These are phyloP conservation scores for Boletus semigastroideus DNA, from an alignment of 1,284 basidiomycete species.

Conservation along the genomic window DNA sequence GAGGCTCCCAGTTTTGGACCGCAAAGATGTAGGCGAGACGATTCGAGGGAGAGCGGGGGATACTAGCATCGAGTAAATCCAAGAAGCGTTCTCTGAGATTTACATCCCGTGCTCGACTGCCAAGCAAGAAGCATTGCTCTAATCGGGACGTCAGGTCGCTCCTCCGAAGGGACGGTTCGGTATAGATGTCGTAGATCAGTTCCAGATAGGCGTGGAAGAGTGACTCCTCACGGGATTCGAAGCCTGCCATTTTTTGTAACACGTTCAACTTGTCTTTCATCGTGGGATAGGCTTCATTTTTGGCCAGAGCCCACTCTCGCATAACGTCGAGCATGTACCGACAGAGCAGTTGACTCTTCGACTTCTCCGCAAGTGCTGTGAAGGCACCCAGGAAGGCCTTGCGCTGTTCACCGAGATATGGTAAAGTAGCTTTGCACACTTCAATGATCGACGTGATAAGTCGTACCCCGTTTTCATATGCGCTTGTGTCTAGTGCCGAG, in stretches of 20 bases:
- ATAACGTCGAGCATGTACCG: slow-evolving; percentile 87
- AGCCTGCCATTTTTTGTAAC: slow-evolving; percentile 88
- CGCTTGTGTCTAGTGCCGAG: slow-evolving; percentile 44
- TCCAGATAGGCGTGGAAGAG: slow-evolving; percentile 88
- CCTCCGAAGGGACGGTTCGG: slow-evolving; percentile 79
- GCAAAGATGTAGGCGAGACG: slow-evolving; percentile 92
- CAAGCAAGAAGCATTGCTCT: slow-evolving; percentile 92
- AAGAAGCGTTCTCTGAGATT: slow-evolving; percentile 85
- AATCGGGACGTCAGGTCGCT: slow-evolving; percentile 94
- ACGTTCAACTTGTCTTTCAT: slow-evolving; percentile 96
- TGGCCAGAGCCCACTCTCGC: slow-evolving; percentile 85
- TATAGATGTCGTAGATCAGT: slow-evolving; percentile 94
- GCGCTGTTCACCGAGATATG: slow-evolving; percentile 69
- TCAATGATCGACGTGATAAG: slow-evolving; percentile 69
- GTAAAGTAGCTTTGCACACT: slow-evolving; percentile 66
- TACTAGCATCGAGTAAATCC: slow-evolving; percentile 87
- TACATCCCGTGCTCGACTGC: slow-evolving; percentile 84
- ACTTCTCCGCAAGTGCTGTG: slow-evolving; percentile 87
- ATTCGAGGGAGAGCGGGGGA: slow-evolving; percentile 80
- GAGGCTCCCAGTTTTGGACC: slow-evolving; percentile 93
- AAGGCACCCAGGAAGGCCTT: slow-evolving; percentile 75
- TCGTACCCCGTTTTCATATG: slow-evolving; percentile 60
- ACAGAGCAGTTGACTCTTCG: slow-evolving; percentile 81
- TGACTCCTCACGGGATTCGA: slow-evolving; percentile 75
- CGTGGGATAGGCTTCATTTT: slow-evolving; percentile 83